Evolutionary conservation across 192 early-diverging fungal genomes (phyloP), one percentile per base, ranked within the genome.

Genomic region (Rhizophagus sp.): DNA sequence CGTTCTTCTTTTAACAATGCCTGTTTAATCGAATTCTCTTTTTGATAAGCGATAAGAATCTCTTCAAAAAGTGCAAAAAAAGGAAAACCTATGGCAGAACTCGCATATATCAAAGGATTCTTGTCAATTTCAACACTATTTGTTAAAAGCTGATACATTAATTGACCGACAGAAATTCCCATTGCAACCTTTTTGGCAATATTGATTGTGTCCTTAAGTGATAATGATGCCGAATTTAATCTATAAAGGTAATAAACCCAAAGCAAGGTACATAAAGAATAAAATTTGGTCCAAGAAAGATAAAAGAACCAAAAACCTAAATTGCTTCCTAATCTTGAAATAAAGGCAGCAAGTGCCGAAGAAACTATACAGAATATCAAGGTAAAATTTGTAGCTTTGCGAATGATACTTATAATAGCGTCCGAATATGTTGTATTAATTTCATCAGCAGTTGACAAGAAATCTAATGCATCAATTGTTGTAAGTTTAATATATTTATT

Each of bases 401-500:
- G 39, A 66, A 77, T 27, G 3, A 77, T 9, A 8, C 0, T 41
- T 49, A 66, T 39, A 39, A 77, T 63, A 3, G 44, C 11, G 41
- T 77, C 75, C 4, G 63, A 65, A 77, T 15, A 22, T 24, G 33
- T n/a, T 27, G 10, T 13, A 49, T 64, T 11, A 30, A 63, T 0
- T 12, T 17, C 8, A 67, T 77, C 57, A 27, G 61, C 10, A 49
- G 13, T 27, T 12, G 63, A 7, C 10, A 77, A n/a, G 65, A 77
- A 77, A 27, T 77, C 75, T 25, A 77, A 49, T 1, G 63, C 63
- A 33, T 34, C 17, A 36, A 66, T 66, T 15, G 62, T 66, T 11
- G 75, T 19, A 44, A 77, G 41, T 66, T 77, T 50, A 10, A 77
- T 67, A 19, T 77, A 77, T 77, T 66, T 77, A 12, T 39, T 12